These are phyloP conservation scores for Rehmannia glutinosa DNA, from an alignment of 257 asterid species.

Conservation along the genomic window DNA sequence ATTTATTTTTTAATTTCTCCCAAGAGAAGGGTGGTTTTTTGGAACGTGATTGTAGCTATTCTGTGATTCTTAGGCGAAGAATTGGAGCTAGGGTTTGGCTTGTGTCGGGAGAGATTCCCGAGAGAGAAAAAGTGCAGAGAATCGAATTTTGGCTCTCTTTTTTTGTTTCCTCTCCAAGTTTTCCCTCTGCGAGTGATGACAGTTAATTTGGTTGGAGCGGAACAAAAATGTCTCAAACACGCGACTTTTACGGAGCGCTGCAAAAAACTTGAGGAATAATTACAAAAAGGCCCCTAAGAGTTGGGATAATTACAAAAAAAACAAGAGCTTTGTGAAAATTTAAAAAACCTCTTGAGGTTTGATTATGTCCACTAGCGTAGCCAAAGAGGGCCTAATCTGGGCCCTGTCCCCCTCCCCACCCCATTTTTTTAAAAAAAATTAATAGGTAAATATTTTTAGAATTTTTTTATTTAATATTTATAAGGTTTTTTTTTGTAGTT, in stretches of 20 bases:
- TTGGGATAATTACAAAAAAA: neutral
- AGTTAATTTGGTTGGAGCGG: slow-evolving; percentile 21
- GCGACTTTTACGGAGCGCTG: slow-evolving; percentile 24
- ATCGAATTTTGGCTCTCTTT: slow-evolving; percentile 6
- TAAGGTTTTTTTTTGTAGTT: no score
- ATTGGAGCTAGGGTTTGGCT: slow-evolving; percentile 32
- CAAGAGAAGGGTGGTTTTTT: neutral
- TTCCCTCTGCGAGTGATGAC: slow-evolving; percentile 7
- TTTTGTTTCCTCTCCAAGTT: slow-evolving; percentile 5
- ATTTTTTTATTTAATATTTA: no score
- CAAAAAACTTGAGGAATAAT: no score
- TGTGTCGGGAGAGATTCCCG: slow-evolving; percentile 47
- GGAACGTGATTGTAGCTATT: neutral
- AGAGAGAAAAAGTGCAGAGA: slow-evolving; percentile 28
- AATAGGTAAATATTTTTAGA: no score
- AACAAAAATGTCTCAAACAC: neutral
- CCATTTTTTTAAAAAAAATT: no score
- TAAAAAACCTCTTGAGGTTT: no score
- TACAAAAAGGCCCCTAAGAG: no score
- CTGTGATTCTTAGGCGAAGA: slow-evolving; percentile 28
- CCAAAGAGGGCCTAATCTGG: no score
- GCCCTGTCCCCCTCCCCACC: no score
- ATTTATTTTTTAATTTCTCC: neutral
- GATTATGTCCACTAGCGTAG: no score
- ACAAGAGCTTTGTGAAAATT: no score